phyloP scores from a whole-genome alignment of 148 eudicot genomes.

The Rhododendron ovatum region DNA sequence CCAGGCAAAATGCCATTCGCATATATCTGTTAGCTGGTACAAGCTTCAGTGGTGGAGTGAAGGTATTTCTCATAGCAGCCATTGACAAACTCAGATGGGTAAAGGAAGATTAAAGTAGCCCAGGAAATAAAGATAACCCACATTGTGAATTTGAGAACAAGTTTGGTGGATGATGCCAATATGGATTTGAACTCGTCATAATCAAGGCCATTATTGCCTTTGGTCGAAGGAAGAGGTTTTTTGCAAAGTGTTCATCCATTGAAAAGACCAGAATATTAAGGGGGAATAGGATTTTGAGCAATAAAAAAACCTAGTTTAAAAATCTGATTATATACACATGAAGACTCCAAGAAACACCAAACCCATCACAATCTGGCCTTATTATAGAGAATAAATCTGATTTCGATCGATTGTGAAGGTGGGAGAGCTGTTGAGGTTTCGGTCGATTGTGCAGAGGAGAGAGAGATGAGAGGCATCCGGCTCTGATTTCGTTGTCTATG shows the following conservation, averaged over 20 bases:
- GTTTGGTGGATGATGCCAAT: slow-evolving; percentile 39
- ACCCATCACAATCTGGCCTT: neutral
- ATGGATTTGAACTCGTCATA: slow-evolving; percentile 7
- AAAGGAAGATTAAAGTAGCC: slow-evolving; percentile 52
- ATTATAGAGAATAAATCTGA: too few species aligned
- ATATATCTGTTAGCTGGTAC: slow-evolving; percentile 50
- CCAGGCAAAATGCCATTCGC: slow-evolving; percentile 14
- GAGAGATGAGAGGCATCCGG: too few species aligned
- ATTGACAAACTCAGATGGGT: slow-evolving; percentile 34
- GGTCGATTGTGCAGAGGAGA: too few species aligned
- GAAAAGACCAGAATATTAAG: neutral
- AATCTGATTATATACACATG: neutral
- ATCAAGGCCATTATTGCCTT: neutral
- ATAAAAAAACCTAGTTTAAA: neutral
- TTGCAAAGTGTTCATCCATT: slow-evolving; percentile 40
- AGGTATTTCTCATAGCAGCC: slow-evolving; percentile 19
- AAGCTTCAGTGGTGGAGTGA: slow-evolving; percentile 19
- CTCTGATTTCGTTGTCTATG: too few species aligned
- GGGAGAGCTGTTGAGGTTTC: too few species aligned
- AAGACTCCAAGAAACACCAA: neutral
- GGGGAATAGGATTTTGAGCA: neutral
- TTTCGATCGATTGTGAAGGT: too few species aligned
- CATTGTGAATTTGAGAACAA: slow-evolving; percentile 57
- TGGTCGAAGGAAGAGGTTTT: slow-evolving; percentile 23
- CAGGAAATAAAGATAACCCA: slow-evolving; percentile 65